Conservation (phyloP, 2,329 filamentous ascomycete species). For the Tolypocladium cylindrosporum region DNA sequence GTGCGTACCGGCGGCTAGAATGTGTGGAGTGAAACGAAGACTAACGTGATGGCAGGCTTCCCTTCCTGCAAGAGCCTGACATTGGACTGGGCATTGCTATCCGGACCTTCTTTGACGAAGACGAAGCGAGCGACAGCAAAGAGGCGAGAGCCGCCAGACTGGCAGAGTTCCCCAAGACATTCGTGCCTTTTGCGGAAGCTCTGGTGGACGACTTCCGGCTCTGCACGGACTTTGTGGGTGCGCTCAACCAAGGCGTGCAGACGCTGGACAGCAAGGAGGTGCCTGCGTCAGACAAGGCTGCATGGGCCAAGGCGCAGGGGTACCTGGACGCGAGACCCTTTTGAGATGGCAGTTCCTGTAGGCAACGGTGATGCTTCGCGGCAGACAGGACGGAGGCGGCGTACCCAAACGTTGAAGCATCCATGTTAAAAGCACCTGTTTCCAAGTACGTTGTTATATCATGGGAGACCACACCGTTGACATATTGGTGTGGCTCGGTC, state of each 20-base stretch:
- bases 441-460: not conserved
- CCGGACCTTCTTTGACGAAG: constrained; percentile 68
- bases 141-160: constrained; percentile 35
- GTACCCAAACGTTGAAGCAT: not conserved
- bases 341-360: constrained; percentile 10
- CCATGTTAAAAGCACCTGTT: not conserved
- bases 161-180: constrained; percentile 39
- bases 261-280: constrained; percentile 39
- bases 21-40: not conserved
- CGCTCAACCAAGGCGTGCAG: constrained; percentile 47
- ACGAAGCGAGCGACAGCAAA: constrained; percentile 46
- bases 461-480: not conserved
- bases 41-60: constrained; percentile 36
- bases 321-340: constrained; percentile 39
- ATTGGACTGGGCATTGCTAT: constrained; percentile 70
- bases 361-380: not conserved
- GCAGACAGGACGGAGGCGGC: not conserved
- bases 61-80: constrained; percentile 60
- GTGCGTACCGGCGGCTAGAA: constrained; percentile 35
- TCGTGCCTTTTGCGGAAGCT: constrained; percentile 48
- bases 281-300: constrained; percentile 32
- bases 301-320: constrained; percentile 45
- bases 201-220: constrained; percentile 51
- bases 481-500: not conserved
- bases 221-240: constrained; percentile 47